Conservation (phyloP, 805 yeast species). For the Cyberlindnera amylophila region DNA sequence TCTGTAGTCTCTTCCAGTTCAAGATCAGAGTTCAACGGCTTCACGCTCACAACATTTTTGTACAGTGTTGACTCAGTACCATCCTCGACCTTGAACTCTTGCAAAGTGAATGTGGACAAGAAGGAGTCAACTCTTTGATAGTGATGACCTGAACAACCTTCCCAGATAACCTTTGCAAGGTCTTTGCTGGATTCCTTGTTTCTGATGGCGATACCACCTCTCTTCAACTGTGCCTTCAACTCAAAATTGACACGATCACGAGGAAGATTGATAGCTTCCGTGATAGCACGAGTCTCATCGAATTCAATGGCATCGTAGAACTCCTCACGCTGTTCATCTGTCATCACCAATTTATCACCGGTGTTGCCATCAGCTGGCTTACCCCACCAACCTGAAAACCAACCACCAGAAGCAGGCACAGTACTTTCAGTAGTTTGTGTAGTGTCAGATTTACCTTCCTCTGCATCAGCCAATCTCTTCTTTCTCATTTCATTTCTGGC, state of each 20-base stretch:
- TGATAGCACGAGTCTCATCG: slow-evolving; percentile 55
- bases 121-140: slow-evolving; percentile 78
- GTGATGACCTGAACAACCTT: slow-evolving; percentile 72
- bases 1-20: slow-evolving; percentile 32
- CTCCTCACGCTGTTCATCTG: slow-evolving; percentile 87
- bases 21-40: slow-evolving; percentile 47
- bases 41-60: slow-evolving; percentile 83
- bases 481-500: slow-evolving; percentile 65
- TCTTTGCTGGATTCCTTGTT: slow-evolving; percentile 33
- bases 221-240: slow-evolving; percentile 61
- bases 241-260: slow-evolving; percentile 68
- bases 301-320: slow-evolving; percentile 91
- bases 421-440: neutral
- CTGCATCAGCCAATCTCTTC: slow-evolving; percentile 37
- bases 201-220: slow-evolving; percentile 70
- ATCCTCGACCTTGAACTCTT: slow-evolving; percentile 83
- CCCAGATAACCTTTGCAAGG: slow-evolving; percentile 76
- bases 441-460: slow-evolving; percentile 3
- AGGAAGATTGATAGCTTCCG: slow-evolving; percentile 62
- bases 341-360: slow-evolving; percentile 46
- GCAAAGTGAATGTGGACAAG: slow-evolving; percentile 64
- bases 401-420: slow-evolving; percentile 37
- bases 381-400: slow-evolving; percentile 69
- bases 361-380: slow-evolving; percentile 25
- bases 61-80: slow-evolving; percentile 77